phyloP scores from a whole-genome alignment of 164 flowering plant species.

The Aristolochia contorta region DNA sequence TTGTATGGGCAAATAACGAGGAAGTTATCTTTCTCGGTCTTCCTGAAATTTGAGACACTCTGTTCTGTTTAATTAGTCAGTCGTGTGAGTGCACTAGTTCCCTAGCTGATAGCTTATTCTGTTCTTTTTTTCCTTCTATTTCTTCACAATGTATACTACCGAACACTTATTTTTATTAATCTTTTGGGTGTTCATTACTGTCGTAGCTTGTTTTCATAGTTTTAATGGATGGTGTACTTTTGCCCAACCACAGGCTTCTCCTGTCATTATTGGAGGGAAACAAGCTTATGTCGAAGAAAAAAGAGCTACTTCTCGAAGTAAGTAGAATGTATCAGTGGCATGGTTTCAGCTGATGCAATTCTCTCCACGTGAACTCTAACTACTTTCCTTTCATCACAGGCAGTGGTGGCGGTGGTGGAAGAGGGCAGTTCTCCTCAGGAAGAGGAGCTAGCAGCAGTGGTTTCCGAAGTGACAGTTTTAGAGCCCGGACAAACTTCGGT shows the following conservation, averaged over 20 bases:
- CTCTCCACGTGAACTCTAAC: not conserved
- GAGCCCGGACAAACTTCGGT: slow-evolving; percentile 38
- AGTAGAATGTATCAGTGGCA: slow-evolving; percentile 5
- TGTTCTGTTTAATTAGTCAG: too few species aligned
- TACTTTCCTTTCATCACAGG: slow-evolving; percentile 21
- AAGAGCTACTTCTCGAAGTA: slow-evolving; percentile 56
- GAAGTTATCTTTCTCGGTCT: too few species aligned
- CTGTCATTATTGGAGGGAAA: slow-evolving; percentile 42
- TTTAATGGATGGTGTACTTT: not conserved
- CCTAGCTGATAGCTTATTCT: too few species aligned
- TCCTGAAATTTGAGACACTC: too few species aligned
- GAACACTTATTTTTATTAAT: too few species aligned
- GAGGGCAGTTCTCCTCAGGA: slow-evolving; percentile 32
- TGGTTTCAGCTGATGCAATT: not conserved
- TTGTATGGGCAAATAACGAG: too few species aligned
- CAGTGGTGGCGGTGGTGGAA: slow-evolving; percentile 14
- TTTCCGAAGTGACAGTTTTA: slow-evolving; percentile 7
- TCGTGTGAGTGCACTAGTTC: too few species aligned
- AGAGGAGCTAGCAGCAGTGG: slow-evolving; percentile 28
- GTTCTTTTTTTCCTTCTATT: too few species aligned
- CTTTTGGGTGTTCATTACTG: too few species aligned
- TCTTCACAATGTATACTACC: too few species aligned
- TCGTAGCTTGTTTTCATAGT: too few species aligned
- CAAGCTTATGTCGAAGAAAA: slow-evolving; percentile 59
- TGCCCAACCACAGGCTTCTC: slow-evolving; percentile 43